Conservation (phyloP, 805 yeast species). For the Myxozyma melibiosi region DNA sequence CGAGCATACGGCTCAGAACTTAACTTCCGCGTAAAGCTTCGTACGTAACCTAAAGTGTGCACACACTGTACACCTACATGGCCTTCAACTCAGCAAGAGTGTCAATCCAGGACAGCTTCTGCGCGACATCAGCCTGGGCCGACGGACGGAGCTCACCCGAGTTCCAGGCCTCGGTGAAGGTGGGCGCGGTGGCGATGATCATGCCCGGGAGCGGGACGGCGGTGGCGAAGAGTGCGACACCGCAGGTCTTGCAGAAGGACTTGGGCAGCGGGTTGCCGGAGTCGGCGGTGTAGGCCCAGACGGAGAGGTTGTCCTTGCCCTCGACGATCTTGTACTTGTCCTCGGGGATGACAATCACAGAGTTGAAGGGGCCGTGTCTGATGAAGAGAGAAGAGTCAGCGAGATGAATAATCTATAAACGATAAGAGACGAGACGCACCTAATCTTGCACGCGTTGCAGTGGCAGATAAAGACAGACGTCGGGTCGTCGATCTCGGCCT, state of each 20-base stretch:
- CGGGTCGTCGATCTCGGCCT: constrained; percentile 10
- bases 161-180: constrained; percentile 1
- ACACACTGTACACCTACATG: no score
- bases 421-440: no score
- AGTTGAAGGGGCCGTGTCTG: constrained; percentile 6
- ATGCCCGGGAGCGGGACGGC: not conserved
- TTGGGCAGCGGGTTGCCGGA: constrained; percentile 13
- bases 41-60: no score
- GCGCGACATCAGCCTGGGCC: not conserved
- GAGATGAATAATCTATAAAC: no score
- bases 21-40: no score
- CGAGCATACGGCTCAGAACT: no score
- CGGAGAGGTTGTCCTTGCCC: not conserved
- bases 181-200: not conserved
- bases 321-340: not conserved
- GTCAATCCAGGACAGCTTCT: constrained; percentile 4
- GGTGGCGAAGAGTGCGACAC: constrained; percentile 3
- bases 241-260: constrained; percentile 10
- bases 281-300: constrained; percentile 11
- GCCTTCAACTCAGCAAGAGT: no score
- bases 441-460: constrained; percentile 13
- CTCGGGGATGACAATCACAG: constrained; percentile 1
- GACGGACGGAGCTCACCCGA: not conserved
- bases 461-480: constrained; percentile 2
- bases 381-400: not conserved